Percentiles rank a stretch among this genome's conserved stretches.
These are phyloP conservation scores for Metroxylon sagu DNA, from an alignment of 176 grass and related monocot genomes.

Conservation along the genomic window DNA sequence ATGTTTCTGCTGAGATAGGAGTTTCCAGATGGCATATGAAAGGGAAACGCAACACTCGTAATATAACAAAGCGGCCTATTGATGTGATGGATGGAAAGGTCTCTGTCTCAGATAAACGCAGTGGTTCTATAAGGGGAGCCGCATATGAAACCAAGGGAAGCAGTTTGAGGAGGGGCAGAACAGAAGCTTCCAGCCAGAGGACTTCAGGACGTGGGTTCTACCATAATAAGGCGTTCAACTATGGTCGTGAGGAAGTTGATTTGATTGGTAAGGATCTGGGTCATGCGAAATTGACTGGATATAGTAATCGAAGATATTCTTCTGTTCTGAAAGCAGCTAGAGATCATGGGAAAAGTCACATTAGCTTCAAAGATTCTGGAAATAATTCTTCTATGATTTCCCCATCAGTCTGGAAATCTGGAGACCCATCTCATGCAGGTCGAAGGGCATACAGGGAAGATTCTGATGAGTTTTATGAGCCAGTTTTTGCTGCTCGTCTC, in stretches of 20 bases:
- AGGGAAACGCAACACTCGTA: conserved; percentile 96
- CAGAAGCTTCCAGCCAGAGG: conserved; percentile 31
- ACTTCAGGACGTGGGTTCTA: conserved; percentile 34
- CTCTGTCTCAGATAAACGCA: conserved; percentile 37
- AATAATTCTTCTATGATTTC: conserved; percentile 45
- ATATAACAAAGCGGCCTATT: conserved; percentile 35
- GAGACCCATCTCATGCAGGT: conserved; percentile 21
- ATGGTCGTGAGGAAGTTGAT: conserved; percentile 49
- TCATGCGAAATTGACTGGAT: conserved; percentile 39
- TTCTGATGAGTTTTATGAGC: conserved; percentile 35
- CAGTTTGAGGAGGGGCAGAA: conserved; percentile 24
- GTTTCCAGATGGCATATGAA: conserved; percentile 92
- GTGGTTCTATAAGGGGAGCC: conserved; percentile 34
- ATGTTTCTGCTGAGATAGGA: conserved; percentile 52
- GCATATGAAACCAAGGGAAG: conserved; percentile 27
- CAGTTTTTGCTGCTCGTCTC: conserved; percentile 29
- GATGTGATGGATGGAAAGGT: conserved; percentile 34
- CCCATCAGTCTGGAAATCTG: conserved; percentile 24
- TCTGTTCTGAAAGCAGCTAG: conserved; percentile 42
- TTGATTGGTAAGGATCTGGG: conserved; percentile 27
- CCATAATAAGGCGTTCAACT: conserved; percentile 52
- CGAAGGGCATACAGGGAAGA: conserved; percentile 34
- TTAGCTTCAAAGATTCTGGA: conserved; percentile 29
- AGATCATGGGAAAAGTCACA: conserved; percentile 47
- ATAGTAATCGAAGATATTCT: conserved; percentile 35